A percentile compares a stretch with the other conserved stretches of the same genome.
Evolutionary conservation across 768 basidiomycete species (phyloP).

Genomic region (Russula sp.): DNA sequence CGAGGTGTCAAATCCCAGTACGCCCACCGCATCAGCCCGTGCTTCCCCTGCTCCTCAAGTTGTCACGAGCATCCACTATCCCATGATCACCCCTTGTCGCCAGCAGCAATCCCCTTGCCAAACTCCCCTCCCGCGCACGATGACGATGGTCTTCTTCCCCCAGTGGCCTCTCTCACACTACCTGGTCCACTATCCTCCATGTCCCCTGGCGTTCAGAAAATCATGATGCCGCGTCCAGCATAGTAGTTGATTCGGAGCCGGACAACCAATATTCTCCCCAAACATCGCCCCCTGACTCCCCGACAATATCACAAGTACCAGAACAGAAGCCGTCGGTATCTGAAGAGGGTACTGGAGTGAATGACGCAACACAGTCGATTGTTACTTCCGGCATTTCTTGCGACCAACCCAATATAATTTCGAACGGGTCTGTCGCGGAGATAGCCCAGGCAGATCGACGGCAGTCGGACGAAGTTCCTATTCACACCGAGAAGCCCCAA

Average conservation of each 20-base stretch:
- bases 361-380: not conserved
- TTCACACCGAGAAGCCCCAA: not conserved
- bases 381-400: not conserved
- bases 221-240: not conserved
- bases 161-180: not conserved
- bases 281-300: constrained; percentile 2
- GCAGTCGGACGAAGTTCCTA: not conserved
- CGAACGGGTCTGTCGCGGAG: constrained; percentile 4
- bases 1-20: constrained; percentile 49
- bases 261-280: not conserved
- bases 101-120: constrained; percentile 23
- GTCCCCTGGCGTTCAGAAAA: not conserved
- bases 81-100: constrained; percentile 35
- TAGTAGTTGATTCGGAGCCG: not conserved
- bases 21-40: constrained; percentile 43
- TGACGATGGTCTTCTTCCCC: not conserved
- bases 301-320: not conserved
- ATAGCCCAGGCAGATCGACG: not conserved
- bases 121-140: constrained; percentile 21
- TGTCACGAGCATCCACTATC: constrained; percentile 37
- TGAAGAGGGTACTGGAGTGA: not conserved
- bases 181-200: not conserved
- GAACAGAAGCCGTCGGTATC: not conserved
- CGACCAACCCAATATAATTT: not conserved
- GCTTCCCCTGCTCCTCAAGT: constrained; percentile 43